Conservation (phyloP, 129 eudicot species). For the Lonicera japonica region DNA sequence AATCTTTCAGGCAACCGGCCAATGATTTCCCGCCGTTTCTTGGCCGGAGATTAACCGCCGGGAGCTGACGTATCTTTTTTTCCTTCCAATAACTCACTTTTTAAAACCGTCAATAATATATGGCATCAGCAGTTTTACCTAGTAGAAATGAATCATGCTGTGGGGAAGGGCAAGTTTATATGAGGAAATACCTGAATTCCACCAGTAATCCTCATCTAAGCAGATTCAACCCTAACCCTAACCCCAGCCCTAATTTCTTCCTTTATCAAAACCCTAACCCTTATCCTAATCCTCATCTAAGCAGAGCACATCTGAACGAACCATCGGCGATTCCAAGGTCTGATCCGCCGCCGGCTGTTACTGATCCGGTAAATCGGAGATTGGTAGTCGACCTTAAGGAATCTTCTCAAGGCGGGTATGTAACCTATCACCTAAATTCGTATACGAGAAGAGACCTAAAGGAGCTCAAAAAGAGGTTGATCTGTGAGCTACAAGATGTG, state of each 20-base stretch:
- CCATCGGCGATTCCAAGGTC: constrained; percentile 4
- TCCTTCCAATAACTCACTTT: neutral
- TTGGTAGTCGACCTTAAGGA: neutral
- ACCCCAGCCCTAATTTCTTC: constrained; percentile 28
- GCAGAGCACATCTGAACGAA: constrained; percentile 13
- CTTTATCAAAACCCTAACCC: constrained; percentile 29
- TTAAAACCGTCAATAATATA: constrained; percentile 8
- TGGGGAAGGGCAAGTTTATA: constrained; percentile 11
- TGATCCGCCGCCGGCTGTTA: constrained; percentile 2
- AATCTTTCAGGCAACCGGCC: neutral
- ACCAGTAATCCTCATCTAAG: constrained; percentile 1
- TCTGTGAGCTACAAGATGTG: constrained; percentile 41
- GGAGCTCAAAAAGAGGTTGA: constrained; percentile 29
- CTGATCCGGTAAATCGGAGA: neutral
- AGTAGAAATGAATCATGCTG: constrained; percentile 25
- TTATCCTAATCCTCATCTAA: constrained; percentile 23
- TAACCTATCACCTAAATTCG: constrained; percentile 32
- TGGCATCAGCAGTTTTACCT: constrained; percentile 50
- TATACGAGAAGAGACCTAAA: constrained; percentile 40
- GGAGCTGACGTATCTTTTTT: neutral
- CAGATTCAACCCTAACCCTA: constrained; percentile 19
- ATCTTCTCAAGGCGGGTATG: constrained; percentile 18
- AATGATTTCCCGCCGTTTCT: constrained; percentile 24
- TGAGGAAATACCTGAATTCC: constrained; percentile 12
- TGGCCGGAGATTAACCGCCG: constrained; percentile 26